phyloP scores from a whole-genome alignment of 2,329 filamentous ascomycete genomes.

The Cladosporium sphaerospermum region DNA sequence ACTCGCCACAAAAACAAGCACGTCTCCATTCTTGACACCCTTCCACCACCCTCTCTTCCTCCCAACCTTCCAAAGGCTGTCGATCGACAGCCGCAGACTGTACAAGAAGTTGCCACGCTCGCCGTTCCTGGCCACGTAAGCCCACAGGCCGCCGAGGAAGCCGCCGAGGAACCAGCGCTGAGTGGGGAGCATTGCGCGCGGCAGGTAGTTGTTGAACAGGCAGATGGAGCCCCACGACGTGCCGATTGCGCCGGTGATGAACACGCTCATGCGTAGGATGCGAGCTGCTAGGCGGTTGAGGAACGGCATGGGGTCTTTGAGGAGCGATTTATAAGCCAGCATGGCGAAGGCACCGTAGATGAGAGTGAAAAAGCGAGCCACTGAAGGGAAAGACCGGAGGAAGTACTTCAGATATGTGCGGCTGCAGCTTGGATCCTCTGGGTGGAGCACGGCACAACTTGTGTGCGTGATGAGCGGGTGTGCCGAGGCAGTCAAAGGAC shows the following conservation, averaged over 20 bases:
- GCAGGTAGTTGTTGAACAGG: slow-evolving; percentile 75
- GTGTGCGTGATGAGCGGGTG: slow-evolving; percentile 81
- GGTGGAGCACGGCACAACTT: slow-evolving; percentile 85
- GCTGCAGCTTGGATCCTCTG: slow-evolving; percentile 77
- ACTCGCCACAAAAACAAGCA: slow-evolving; percentile 73
- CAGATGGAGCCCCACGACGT: slow-evolving; percentile 86
- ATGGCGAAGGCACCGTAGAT: slow-evolving; percentile 67
- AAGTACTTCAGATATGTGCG: slow-evolving; percentile 84
- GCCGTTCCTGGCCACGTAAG: slow-evolving; percentile 62
- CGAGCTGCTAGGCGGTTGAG: slow-evolving; percentile 60
- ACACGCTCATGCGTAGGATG: slow-evolving; percentile 68
- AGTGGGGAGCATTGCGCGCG: slow-evolving; percentile 66
- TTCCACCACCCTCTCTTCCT: slow-evolving; percentile 84
- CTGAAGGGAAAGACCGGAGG: slow-evolving; percentile 71
- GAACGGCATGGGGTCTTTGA: slow-evolving; percentile 62
- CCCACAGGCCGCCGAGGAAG: slow-evolving; percentile 78
- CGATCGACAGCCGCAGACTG: slow-evolving; percentile 68
- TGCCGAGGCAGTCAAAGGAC: slow-evolving; percentile 73
- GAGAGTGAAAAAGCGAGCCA: slow-evolving; percentile 71
- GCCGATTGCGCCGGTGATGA: slow-evolving; percentile 76
- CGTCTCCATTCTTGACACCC: slow-evolving; percentile 73
- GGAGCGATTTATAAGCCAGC: slow-evolving; percentile 60
- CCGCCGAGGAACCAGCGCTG: slow-evolving; percentile 88
- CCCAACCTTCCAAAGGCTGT: slow-evolving; percentile 89
- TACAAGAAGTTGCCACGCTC: slow-evolving; percentile 71